Evolutionary conservation across 306 rosid species (phyloP).

Genomic region (Cicer pinnatifidum): DNA sequence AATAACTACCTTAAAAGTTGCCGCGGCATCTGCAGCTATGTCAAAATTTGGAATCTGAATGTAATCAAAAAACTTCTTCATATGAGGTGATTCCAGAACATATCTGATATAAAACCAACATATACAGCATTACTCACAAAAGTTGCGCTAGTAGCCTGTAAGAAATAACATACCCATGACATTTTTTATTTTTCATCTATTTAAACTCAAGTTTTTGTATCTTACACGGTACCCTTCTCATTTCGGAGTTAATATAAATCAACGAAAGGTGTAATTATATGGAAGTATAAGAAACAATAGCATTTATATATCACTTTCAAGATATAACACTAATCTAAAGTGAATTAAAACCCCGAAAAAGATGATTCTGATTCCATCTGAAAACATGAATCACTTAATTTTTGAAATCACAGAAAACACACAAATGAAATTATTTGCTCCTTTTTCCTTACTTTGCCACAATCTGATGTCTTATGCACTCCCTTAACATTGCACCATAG

Average conservation of each 20-base stretch:
- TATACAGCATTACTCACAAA: slow-evolving; percentile 18
- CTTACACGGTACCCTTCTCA: slow-evolving; percentile 1
- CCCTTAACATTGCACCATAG: slow-evolving; percentile 91
- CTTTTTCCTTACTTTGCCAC: slow-evolving; percentile 76
- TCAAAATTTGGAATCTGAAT: slow-evolving; percentile 91
- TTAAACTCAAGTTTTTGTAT: slow-evolving; percentile 19
- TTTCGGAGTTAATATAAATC: slow-evolving; percentile 25
- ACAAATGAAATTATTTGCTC: slow-evolving; percentile 12
- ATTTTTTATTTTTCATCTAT: not conserved
- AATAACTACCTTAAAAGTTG: slow-evolving; percentile 79
- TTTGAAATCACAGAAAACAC: slow-evolving; percentile 10
- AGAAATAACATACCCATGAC: slow-evolving; percentile 18
- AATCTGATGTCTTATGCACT: slow-evolving; percentile 92
- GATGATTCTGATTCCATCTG: slow-evolving; percentile 10
- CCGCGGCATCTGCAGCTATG: slow-evolving; percentile 93
- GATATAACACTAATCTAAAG: slow-evolving; percentile 23
- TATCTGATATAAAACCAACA: slow-evolving; percentile 61
- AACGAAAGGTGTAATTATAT: not conserved
- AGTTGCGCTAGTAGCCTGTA: not conserved
- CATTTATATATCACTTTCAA: not conserved
- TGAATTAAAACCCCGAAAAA: slow-evolving; percentile 1
- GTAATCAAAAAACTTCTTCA: slow-evolving; percentile 83
- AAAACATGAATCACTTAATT: not conserved
- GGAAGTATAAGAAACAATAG: slow-evolving; percentile 1
- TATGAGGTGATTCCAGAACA: slow-evolving; percentile 78